These are phyloP conservation scores for Diaporthe australafricana DNA, from an alignment of 2,329 filamentous ascomycete species.

Conservation along the genomic window DNA sequence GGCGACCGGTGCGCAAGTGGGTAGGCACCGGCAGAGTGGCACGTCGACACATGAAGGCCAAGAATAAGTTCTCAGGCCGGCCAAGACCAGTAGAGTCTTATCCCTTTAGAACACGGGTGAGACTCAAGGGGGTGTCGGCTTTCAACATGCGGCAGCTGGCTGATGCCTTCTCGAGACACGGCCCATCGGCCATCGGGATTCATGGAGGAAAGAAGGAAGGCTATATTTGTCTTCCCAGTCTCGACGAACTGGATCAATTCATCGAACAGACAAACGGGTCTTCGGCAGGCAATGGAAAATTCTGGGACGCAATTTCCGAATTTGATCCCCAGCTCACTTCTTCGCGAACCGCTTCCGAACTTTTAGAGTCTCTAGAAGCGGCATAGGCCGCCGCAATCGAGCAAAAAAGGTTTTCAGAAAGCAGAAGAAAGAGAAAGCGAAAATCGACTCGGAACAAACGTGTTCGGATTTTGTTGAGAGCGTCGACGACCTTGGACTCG, in stretches of 20 bases:
- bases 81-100: slow-evolving; percentile 1
- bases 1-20: slow-evolving; percentile 14
- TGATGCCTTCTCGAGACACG: slow-evolving; percentile 11
- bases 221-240: slow-evolving; percentile 13
- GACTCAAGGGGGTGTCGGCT: neutral
- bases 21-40: neutral
- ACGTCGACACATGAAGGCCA: neutral
- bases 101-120: slow-evolving; percentile 9
- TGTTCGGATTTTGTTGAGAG: neutral
- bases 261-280: slow-evolving; percentile 7
- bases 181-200: neutral
- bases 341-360: slow-evolving; percentile 10
- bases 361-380: neutral
- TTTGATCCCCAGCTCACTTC: slow-evolving; percentile 5
- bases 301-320: slow-evolving; percentile 13
- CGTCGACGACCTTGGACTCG: neutral
- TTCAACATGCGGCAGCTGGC: neutral
- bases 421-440: slow-evolving; percentile 9
- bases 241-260: slow-evolving; percentile 6
- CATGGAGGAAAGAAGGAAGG: neutral
- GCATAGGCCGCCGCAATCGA: neutral
- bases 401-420: neutral
- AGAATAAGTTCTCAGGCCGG: slow-evolving; percentile 6
- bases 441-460: neutral
- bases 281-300: neutral